Evolutionary conservation across 805 yeast species (phyloP).

Genomic region (Wickerhamomyces queroliae): DNA sequence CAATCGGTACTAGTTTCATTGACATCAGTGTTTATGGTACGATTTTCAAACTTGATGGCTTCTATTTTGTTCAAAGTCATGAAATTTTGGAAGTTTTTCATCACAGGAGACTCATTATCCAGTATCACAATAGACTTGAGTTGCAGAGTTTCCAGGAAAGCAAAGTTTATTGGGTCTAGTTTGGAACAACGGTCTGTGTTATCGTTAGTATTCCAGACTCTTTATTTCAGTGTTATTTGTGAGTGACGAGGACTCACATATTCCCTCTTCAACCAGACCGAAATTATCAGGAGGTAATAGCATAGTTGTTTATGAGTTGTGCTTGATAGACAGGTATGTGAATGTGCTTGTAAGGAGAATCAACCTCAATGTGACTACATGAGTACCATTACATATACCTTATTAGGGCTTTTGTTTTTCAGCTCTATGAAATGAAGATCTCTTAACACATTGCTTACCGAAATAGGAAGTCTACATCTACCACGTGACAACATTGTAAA

Average conservation of each 20-base stretch:
- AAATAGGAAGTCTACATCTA: no score
- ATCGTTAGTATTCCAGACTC: not conserved
- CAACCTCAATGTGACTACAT: no score
- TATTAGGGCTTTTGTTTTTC: no score
- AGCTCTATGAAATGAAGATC: no score
- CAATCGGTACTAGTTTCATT: slow-evolving; percentile 32
- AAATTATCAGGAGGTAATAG: slow-evolving; percentile 90
- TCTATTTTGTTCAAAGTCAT: slow-evolving; percentile 51
- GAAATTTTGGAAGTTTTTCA: slow-evolving; percentile 61
- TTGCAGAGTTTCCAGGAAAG: slow-evolving; percentile 70
- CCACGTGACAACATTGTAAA: no score
- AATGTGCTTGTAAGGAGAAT: no score
- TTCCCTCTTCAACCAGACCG: slow-evolving; percentile 84
- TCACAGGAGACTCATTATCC: slow-evolving; percentile 77
- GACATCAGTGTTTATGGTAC: slow-evolving; percentile 19
- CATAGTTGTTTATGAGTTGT: slow-evolving; percentile 35
- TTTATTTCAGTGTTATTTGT: no score
- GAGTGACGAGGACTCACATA: slow-evolving; percentile 32
- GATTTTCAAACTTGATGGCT: slow-evolving; percentile 31
- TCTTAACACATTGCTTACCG: no score
- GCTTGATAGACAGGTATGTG: no score
- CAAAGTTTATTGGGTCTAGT: slow-evolving; percentile 67
- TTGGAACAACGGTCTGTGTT: slow-evolving; percentile 62
- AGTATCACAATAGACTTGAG: slow-evolving; percentile 65
- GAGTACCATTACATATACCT: no score